Evolutionary conservation across 1,139 yeast genomes (phyloP).

Genomic region (Diutina rugosa): DNA sequence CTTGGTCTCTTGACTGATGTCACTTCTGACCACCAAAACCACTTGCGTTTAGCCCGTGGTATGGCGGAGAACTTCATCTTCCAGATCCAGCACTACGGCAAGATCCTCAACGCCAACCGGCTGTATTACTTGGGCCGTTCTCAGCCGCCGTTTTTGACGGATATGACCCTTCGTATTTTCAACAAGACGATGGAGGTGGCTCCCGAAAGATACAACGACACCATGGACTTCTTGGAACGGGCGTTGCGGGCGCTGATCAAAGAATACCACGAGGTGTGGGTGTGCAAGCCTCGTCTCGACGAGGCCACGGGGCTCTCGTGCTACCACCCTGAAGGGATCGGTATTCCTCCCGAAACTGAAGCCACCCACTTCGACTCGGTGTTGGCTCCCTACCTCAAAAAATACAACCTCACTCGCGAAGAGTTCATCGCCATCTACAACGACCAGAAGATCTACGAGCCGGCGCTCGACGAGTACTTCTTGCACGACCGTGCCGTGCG

Average conservation of each 20-base stretch:
- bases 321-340: conserved; percentile 81
- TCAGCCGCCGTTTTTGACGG: conserved; percentile 97
- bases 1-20: conserved; percentile 68
- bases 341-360: conserved; percentile 96
- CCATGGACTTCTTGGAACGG: conserved; percentile 48
- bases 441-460: conserved; percentile 51
- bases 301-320: conserved; percentile 71
- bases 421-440: conserved; percentile 69
- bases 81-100: conserved; percentile 84
- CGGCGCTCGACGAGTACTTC: conserved; percentile 76
- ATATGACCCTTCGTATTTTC: conserved; percentile 70
- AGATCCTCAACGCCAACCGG: conserved; percentile 87
- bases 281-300: conserved; percentile 60
- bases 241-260: conserved; percentile 72
- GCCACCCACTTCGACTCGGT: conserved; percentile 74
- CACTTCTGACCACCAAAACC: conserved; percentile 28
- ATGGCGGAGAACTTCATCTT: conserved; percentile 90
- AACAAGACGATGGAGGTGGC: conserved; percentile 36
- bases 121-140: conserved; percentile 85
- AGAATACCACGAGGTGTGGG: conserved; percentile 81
- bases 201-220: conserved; percentile 22
- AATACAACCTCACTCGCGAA: conserved; percentile 46
- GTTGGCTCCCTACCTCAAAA: conserved; percentile 54
- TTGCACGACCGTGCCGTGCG: conserved; percentile 91
- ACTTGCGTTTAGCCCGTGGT: conserved; percentile 55